Percentiles rank a stretch among this genome's conserved stretches.
phyloP scores from a whole-genome alignment of 805 yeast genomes.

The Peterozyma toletana region DNA sequence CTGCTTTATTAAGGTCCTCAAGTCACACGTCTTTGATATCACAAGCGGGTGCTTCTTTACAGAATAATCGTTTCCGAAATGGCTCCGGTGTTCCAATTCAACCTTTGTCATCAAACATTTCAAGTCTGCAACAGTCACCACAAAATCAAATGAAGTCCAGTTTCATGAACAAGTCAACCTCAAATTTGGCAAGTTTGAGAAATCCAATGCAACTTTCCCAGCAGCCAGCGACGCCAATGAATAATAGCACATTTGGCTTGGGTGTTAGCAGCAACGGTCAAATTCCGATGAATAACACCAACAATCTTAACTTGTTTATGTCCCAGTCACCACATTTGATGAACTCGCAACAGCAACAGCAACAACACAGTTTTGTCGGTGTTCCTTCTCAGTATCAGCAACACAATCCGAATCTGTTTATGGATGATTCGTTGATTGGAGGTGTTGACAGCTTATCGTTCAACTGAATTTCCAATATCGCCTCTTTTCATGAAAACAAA shows the following conservation, averaged over 20 bases:
- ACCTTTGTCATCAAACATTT: constrained; percentile 11
- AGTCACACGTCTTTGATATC: constrained; percentile 9
- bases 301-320: background rate
- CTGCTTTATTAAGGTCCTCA: constrained; percentile 7
- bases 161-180: constrained; percentile 14
- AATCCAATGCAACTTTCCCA: constrained; percentile 17
- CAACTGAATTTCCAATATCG: background rate
- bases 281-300: constrained; percentile 4
- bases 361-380: constrained; percentile 12
- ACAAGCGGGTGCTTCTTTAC: constrained; percentile 8
- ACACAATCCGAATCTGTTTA: constrained; percentile 1
- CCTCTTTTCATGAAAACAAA: too few species aligned
- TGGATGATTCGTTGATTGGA: constrained; percentile 6
- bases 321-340: constrained; percentile 4
- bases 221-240: constrained; percentile 9
- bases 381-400: constrained; percentile 1
- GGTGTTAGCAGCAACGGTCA: constrained; percentile 6
- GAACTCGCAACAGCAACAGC: constrained; percentile 9
- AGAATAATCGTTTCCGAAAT: constrained; percentile 1
- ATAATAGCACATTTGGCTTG: constrained; percentile 8
- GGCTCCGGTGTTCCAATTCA: constrained; percentile 13
- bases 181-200: constrained; percentile 8
- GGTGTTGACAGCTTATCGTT: constrained; percentile 7
- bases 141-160: constrained; percentile 20
- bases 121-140: constrained; percentile 23